Conservation (phyloP, 352 stramenopile species). For the Globisporangium rhizosaccharum region DNA sequence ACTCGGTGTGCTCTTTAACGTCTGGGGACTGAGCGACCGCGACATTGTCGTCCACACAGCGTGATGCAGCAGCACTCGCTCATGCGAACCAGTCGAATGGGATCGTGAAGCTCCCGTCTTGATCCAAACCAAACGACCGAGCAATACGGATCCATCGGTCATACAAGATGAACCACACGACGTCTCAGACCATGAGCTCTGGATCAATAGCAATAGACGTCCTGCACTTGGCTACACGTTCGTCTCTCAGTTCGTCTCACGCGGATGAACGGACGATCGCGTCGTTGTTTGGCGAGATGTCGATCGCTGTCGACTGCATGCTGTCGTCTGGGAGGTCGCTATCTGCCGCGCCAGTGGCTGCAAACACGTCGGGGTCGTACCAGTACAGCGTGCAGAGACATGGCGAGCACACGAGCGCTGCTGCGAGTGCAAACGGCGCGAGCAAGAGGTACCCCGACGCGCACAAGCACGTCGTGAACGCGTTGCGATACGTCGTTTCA, state of each 20-base stretch:
- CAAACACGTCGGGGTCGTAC: slow-evolving; percentile 10
- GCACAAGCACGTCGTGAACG: slow-evolving; percentile 65
- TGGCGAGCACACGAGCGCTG: slow-evolving; percentile 18
- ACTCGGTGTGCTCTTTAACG: slow-evolving; percentile 13
- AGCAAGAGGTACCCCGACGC: slow-evolving; percentile 51
- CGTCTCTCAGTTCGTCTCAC: background rate
- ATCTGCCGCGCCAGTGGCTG: background rate
- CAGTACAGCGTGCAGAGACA: slow-evolving; percentile 16
- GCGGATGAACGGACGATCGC: slow-evolving; percentile 10
- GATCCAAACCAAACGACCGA: slow-evolving; percentile 31
- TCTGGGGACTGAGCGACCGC: slow-evolving; percentile 20
- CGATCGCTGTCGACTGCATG: slow-evolving; percentile 11
- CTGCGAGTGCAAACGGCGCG: slow-evolving; percentile 27
- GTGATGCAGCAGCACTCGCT: background rate
- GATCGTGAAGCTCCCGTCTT: slow-evolving; percentile 36
- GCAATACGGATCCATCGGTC: slow-evolving; percentile 25
- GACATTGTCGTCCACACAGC: background rate
- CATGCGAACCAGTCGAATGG: slow-evolving; percentile 25
- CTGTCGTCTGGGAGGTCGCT: slow-evolving; percentile 5
- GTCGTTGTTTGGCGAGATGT: slow-evolving; percentile 14
- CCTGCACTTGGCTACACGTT: background rate
- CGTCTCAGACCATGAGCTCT: background rate
- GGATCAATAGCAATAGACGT: background rate
- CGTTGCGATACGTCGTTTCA: slow-evolving; percentile 39
- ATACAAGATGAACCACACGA: slow-evolving; percentile 12